Conservation (phyloP, 805 yeast genomes). For the Yarrowia sp. region DNA sequence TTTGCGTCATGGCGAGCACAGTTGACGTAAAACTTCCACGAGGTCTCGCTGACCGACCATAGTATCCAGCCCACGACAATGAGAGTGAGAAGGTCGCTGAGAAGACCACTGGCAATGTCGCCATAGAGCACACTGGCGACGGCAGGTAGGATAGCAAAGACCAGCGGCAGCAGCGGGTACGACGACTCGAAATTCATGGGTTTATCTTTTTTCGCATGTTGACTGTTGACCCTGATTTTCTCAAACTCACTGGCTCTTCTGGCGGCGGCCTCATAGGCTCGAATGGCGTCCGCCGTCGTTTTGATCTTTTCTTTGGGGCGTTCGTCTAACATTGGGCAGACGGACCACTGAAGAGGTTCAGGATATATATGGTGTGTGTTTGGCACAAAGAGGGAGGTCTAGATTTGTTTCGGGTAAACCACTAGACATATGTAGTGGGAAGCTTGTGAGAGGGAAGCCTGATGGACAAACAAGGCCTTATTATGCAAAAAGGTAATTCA, state of each 20-base stretch:
- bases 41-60: constrained; percentile 43
- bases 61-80: constrained; percentile 44
- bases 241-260: constrained; percentile 33
- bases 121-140: constrained; percentile 40
- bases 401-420: constrained; percentile 34
- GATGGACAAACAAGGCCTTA: constrained; percentile 21
- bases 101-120: constrained; percentile 42
- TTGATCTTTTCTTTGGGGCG: constrained; percentile 32
- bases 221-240: constrained; percentile 22
- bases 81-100: constrained; percentile 43
- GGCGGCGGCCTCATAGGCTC: constrained; percentile 37
- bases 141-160: constrained; percentile 44
- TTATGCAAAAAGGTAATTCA: constrained; percentile 13
- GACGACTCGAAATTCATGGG: constrained; percentile 29
- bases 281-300: constrained; percentile 31
- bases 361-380: constrained; percentile 34
- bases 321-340: constrained; percentile 28
- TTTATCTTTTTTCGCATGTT: constrained; percentile 19
- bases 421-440: constrained; percentile 36
- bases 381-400: constrained; percentile 32
- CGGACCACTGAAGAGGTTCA: constrained; percentile 11
- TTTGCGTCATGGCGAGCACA: constrained; percentile 28
- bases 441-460: constrained; percentile 12
- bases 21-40: constrained; percentile 43
- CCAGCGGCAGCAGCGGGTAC: constrained; percentile 38